These are phyloP conservation scores for Waltergamsia citrina DNA, from an alignment of 2,329 filamentous ascomycete species.

Conservation along the genomic window DNA sequence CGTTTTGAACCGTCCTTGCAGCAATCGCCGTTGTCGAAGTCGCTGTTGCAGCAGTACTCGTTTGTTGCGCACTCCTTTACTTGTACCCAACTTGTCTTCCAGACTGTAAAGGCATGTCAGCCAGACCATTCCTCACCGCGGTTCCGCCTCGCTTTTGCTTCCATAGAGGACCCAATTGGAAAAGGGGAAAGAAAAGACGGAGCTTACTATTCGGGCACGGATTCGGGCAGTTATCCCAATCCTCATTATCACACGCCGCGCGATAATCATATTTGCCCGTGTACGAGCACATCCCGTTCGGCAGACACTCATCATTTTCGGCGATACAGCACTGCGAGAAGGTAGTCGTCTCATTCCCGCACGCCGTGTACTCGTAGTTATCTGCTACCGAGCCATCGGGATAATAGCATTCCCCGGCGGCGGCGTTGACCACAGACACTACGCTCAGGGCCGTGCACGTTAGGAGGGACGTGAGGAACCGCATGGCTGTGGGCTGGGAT, in stretches of 20 bases:
- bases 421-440: too few species aligned
- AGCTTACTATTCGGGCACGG: too few species aligned
- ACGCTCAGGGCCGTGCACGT: too few species aligned
- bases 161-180: too few species aligned
- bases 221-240: too few species aligned
- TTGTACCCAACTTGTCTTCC: neutral
- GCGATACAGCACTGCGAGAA: neutral
- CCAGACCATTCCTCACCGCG: too few species aligned
- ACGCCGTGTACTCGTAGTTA: neutral
- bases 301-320: neutral
- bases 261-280: neutral
- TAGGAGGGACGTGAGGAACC: too few species aligned
- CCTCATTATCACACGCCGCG: neutral
- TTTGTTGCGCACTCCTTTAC: neutral
- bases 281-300: neutral
- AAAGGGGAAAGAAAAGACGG: too few species aligned
- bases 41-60: constrained; percentile 1
- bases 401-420: neutral
- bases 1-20: neutral
- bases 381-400: neutral
- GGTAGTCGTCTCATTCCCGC: neutral
- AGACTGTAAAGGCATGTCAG: too few species aligned
- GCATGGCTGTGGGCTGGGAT: too few species aligned
- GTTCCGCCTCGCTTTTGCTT: too few species aligned
- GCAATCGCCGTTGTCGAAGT: neutral